phyloP scores from a whole-genome alignment of 441 rosid species.

The Hura crepitans region DNA sequence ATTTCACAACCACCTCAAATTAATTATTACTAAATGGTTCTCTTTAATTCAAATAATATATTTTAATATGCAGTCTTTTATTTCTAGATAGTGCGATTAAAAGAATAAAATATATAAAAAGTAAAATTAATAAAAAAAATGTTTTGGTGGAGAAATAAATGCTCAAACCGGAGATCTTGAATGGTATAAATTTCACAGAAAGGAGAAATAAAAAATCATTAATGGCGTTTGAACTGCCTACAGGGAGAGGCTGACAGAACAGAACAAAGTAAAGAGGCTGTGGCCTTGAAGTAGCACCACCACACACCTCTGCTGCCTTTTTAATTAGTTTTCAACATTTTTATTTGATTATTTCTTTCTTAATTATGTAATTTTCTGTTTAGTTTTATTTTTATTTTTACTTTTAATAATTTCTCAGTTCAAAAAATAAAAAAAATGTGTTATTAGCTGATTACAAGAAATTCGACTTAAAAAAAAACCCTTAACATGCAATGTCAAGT shows the following conservation, averaged over 20 bases:
- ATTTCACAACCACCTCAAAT: too few species aligned
- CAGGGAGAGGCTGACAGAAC: neutral
- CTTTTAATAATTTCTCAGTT: too few species aligned
- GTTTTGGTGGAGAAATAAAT: constrained; percentile 7
- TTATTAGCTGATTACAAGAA: too few species aligned
- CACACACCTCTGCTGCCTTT: neutral
- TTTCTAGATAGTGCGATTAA: neutral
- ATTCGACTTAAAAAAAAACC: too few species aligned
- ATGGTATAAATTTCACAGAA: neutral
- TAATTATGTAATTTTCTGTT: neutral
- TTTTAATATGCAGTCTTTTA: too few species aligned
- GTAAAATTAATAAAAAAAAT: too few species aligned
- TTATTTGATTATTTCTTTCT: neutral
- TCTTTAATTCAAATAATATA: too few species aligned
- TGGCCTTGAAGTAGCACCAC: neutral
- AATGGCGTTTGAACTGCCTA: constrained; percentile 5
- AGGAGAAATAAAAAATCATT: neutral
- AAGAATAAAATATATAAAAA: neutral
- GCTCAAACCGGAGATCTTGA: neutral
- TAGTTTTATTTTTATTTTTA: too few species aligned
- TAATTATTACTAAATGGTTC: too few species aligned
- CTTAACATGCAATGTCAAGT: too few species aligned
- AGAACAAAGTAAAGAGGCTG: neutral
- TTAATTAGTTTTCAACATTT: neutral
- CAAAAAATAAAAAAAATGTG: too few species aligned